These are phyloP conservation scores for Mucor saturninus DNA, from an alignment of 371 early-diverging fungal genomes.

Conservation along the genomic window DNA sequence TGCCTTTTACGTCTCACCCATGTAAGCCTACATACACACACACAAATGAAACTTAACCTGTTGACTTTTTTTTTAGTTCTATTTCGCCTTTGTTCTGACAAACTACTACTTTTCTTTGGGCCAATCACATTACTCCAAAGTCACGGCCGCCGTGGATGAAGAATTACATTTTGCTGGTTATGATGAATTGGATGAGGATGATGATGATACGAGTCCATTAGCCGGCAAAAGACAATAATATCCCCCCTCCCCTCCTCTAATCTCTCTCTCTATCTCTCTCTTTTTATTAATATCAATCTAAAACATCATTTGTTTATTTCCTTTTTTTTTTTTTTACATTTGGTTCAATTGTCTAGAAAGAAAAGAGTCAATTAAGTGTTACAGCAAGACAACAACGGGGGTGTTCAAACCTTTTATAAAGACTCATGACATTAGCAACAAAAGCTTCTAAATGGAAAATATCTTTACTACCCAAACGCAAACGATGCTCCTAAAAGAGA, in stretches of 20 bases:
- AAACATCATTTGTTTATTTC: background rate
- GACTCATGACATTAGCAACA: constrained; percentile 85
- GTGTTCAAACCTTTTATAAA: constrained; percentile 54
- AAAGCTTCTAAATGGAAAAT: constrained; percentile 99
- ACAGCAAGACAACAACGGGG: too few relatives aligned
- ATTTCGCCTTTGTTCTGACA: constrained; percentile 47
- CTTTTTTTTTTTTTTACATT: constrained; percentile 8
- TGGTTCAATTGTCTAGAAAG: constrained; percentile 14
- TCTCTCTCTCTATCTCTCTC: too few relatives aligned
- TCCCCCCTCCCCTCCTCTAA: background rate
- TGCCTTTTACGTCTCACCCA: constrained; percentile 40
- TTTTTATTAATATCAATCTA: background rate
- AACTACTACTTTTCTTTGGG: constrained; percentile 37
- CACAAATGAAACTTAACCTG: too few relatives aligned
- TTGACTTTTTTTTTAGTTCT: constrained; percentile 28
- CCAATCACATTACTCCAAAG: constrained; percentile 37
- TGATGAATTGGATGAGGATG: constrained; percentile 21
- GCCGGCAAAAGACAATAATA: constrained; percentile 10
- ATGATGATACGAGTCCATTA: constrained; percentile 17
- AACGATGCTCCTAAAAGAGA: constrained; percentile 76
- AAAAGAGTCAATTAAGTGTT: background rate
- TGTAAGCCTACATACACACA: constrained; percentile 26
- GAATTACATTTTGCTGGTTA: constrained; percentile 28
- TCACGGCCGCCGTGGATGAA: constrained; percentile 31
- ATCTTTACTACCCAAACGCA: constrained; percentile 88